These are phyloP conservation scores for Fallopia convolvulus DNA, from an alignment of 148 eudicot species.

Conservation along the genomic window DNA sequence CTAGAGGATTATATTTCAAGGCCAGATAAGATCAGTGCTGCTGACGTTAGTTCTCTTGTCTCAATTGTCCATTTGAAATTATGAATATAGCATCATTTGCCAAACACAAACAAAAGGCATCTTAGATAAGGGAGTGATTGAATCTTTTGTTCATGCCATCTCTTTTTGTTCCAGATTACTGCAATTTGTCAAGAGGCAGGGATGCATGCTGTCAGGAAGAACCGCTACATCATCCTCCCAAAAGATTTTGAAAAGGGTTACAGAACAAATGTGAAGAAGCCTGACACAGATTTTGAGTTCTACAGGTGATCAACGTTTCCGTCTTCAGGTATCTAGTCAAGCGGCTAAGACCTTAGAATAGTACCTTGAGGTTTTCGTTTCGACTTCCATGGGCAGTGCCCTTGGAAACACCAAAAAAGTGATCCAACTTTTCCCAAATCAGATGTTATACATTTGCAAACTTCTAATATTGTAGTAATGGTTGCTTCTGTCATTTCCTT, in stretches of 20 bases:
- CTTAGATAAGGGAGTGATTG: not conserved
- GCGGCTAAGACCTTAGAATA: too few relatives aligned
- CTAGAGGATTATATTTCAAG: constrained; percentile 88
- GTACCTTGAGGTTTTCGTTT: too few relatives aligned
- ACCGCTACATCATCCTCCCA: constrained; percentile 74
- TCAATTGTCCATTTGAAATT: not conserved
- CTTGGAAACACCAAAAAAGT: too few relatives aligned
- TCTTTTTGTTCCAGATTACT: not conserved
- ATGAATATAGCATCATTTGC: too few relatives aligned
- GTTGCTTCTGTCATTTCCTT: not conserved
- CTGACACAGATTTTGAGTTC: constrained; percentile 83
- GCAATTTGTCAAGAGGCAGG: constrained; percentile 14
- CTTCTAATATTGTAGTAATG: not conserved
- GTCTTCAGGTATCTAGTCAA: too few relatives aligned
- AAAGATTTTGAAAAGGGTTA: constrained; percentile 93
- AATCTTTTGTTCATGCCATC: not conserved
- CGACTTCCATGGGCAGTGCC: too few relatives aligned
- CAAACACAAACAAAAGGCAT: too few relatives aligned
- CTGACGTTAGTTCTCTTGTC: constrained; percentile 49
- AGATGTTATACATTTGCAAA: not conserved
- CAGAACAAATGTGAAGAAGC: constrained; percentile 85
- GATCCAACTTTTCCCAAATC: not conserved
- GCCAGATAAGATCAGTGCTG: constrained; percentile 90
- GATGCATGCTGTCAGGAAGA: constrained; percentile 13
- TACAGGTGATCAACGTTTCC: constrained; percentile 40